phyloP scores from a whole-genome alignment of 2,329 filamentous ascomycete genomes.

The Aspergillus aculeatinus region DNA sequence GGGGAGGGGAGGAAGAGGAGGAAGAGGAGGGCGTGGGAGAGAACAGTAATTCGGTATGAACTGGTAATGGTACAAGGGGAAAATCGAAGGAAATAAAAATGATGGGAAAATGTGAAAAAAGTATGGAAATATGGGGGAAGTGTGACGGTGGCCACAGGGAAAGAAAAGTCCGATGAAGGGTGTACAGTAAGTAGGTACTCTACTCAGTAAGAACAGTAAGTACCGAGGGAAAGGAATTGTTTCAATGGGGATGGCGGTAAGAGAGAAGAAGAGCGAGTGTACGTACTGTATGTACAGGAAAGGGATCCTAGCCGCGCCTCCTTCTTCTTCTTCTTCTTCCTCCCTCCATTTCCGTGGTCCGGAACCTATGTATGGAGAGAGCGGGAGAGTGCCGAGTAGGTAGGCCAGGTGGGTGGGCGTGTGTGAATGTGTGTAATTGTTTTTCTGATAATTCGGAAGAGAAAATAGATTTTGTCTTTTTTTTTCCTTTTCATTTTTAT shows the following conservation, averaged over 20 bases:
- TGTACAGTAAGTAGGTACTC: not conserved
- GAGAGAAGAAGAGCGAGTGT: not conserved
- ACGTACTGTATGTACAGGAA: too few species aligned
- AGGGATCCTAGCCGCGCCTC: constrained; percentile 20
- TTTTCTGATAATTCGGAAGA: not conserved
- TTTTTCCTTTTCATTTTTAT: constrained; percentile 8
- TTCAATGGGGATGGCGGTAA: constrained; percentile 25
- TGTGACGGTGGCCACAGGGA: constrained; percentile 22
- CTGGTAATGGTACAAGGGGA: constrained; percentile 26
- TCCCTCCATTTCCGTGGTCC: constrained; percentile 17
- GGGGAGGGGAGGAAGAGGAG: constrained; percentile 24
- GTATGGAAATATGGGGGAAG: constrained; percentile 5
- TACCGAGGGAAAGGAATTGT: constrained; percentile 28
- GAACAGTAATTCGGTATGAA: constrained; percentile 16
- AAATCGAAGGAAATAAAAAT: constrained; percentile 10
- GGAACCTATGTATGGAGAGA: not conserved
- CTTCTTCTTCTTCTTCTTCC: constrained; percentile 2
- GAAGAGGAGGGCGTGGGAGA: constrained; percentile 16
- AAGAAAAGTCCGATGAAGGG: constrained; percentile 19
- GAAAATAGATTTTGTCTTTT: constrained; percentile 8
- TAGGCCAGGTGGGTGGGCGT: too few species aligned
- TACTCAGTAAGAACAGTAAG: too few species aligned
- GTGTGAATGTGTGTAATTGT: not conserved
- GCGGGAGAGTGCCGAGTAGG: too few species aligned
- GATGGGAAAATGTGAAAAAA: not conserved